Evolutionary conservation across 2,329 filamentous ascomycete species (phyloP).

Genomic region (Cephalotrichum gorgonifer): DNA sequence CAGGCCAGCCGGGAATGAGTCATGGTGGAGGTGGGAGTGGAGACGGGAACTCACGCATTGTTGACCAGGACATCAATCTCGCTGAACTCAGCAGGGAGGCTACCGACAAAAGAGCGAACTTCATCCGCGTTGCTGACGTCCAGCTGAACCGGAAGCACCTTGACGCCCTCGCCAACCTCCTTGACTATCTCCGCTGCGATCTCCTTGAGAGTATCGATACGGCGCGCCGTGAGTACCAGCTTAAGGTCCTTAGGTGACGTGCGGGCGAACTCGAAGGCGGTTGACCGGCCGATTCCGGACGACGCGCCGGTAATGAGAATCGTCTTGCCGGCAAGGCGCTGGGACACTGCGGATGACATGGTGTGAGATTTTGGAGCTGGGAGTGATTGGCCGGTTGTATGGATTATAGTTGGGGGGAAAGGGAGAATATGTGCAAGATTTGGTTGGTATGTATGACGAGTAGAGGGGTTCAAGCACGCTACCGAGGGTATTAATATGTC

Average conservation of each 20-base stretch:
- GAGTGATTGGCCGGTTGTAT: no score
- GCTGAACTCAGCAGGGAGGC: slow-evolving; percentile 70
- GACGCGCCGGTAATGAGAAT: slow-evolving; percentile 86
- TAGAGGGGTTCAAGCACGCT: no score
- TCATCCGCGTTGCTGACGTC: slow-evolving; percentile 77
- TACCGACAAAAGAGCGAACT: slow-evolving; percentile 60
- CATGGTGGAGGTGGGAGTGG: no score
- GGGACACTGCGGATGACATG: slow-evolving; percentile 56
- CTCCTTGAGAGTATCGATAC: slow-evolving; percentile 67
- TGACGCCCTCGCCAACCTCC: slow-evolving; percentile 69
- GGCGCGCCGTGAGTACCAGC: slow-evolving; percentile 80
- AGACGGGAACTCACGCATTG: slow-evolving; percentile 78
- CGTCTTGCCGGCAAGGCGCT: slow-evolving; percentile 88
- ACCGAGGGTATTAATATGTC: no score
- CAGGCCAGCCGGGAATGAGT: no score
- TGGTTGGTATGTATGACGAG: no score
- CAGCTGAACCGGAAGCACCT: slow-evolving; percentile 72
- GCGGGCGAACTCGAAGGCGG: slow-evolving; percentile 85
- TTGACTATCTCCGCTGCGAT: slow-evolving; percentile 65
- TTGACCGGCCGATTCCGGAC: slow-evolving; percentile 77
- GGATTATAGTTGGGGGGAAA: no score
- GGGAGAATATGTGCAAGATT: no score
- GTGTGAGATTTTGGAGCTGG: no score
- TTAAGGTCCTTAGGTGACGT: slow-evolving; percentile 71
- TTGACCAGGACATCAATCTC: slow-evolving; percentile 87